Evolutionary conservation across 495 filamentous ascomycete species (phyloP), one percentile per base, ranked within the genome.

Genomic region (Penicillium alfredii): DNA sequence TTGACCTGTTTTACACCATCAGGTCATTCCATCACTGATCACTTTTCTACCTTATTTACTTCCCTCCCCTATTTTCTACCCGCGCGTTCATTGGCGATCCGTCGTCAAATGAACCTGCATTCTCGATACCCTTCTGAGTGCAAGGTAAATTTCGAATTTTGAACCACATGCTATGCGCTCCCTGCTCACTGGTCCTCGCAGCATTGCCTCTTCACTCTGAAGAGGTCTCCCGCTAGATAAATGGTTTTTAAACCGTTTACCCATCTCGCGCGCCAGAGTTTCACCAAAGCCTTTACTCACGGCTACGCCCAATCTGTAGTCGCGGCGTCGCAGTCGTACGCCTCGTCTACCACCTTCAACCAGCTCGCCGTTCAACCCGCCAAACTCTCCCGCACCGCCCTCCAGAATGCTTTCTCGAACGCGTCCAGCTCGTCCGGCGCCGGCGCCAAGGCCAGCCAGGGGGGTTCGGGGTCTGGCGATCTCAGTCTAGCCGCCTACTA

Each of bases 221-320:
- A 68, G 65, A 66, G 68, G 60, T 72, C 58, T 42, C 63, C 64
- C 45, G 58, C 71, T 47, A 71, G 64, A 80, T 81, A 81, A 84
- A 87, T 87, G 82, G 81, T 86, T 53, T 82, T 86, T 64, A 85
- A 85, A 58, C 72, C 76, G 51, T 80, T 83, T 49, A 77, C 88
- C 71, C 85, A 88, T 66, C 81, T 97, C 76, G 86, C 93, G 77
- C 92, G 93, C 67, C 86, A 89, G 71, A 90, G 85, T 80, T 82
- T 95, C 58, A 77, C 84, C 49, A 97, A 97, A 75, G 84, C 87
- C 61, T 82, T 97, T 62, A 89, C 87, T 58, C 87, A 94, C 76
- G 90, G 89, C 66, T 96, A 94, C 74, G 86, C 88, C 61, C 90
- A 96, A 61, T 93, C 90, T 47, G 81, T 98, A 67, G 90, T 97